Conservation (phyloP, 148 eudicot species). For the Vaccinium vitisidaea region DNA sequence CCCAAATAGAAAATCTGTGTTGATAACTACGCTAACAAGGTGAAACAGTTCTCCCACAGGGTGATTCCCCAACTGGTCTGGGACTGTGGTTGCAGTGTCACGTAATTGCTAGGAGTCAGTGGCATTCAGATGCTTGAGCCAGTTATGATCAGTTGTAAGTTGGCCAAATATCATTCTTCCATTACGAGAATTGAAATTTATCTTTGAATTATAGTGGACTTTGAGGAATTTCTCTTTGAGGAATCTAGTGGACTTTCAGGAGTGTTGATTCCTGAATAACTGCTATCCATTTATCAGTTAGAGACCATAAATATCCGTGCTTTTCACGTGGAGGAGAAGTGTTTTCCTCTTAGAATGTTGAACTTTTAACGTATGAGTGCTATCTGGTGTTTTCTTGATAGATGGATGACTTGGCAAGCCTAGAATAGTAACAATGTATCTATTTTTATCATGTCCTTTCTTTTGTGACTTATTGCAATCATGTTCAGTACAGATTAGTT, state of each 20-base stretch:
- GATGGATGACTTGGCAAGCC: conserved; percentile 6
- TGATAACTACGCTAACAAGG: not conserved
- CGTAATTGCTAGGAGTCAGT: not conserved
- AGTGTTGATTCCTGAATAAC: not conserved
- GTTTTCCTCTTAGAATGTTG: not conserved
- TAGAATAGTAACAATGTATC: not conserved
- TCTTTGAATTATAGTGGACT: not conserved
- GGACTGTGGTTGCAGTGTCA: not conserved
- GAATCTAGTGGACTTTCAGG: not conserved
- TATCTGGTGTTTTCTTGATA: conserved; percentile 5
- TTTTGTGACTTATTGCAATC: not conserved
- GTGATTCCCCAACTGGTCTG: not conserved
- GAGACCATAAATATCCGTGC: not conserved
- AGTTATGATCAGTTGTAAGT: not conserved
- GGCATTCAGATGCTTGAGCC: not conserved
- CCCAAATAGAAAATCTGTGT: not conserved
- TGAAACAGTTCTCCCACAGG: not conserved
- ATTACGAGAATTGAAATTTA: not conserved
- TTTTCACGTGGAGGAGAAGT: not conserved
- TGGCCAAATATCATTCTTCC: conserved; percentile 1
- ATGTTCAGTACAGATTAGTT: not conserved
- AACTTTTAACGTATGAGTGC: not conserved
- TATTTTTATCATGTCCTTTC: not conserved
- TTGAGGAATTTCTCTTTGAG: not conserved
- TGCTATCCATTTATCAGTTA: not conserved